Base-by-base conservation (phyloP, 129 eudicot species). In the Lactuca sativa region DNA sequence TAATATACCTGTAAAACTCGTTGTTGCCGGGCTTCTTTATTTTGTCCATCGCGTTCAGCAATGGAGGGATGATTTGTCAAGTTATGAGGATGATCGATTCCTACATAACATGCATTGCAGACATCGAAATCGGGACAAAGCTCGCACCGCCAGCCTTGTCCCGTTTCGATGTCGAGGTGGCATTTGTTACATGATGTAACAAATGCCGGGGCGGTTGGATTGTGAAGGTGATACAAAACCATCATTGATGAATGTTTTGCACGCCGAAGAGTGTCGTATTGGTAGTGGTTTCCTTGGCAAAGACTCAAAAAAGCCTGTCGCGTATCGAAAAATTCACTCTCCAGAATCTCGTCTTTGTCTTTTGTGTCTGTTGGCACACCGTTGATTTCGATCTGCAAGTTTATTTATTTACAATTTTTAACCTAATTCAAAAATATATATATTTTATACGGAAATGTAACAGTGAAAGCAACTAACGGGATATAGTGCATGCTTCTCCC, bases 201-300 rank as follows among this genome's bases (percentile, higher is more conserved):
- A 81, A 90, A 87, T 72, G 99, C 97, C 58, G 96, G 97, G 64
- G 99, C 93, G 18, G 99, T 85, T 11, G 99, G 97, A 74, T 90
- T 95, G 76, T 95, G 96, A 33, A 90, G 96, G 82, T 90, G 99
- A 77, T 95, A 87, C 56, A 95, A 87, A 38, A 95, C 93, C 99
- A 95, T 95, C 96, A 90, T 95, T 17, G 97, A 95, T n/a, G 99
- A 95, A 77, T 95, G 99, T 68, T 95, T 95, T 72, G 99, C 99
- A 65, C 96, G 95, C 15, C 97, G 95, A 14, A 90, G 86, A 30
- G 99, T 95, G 80, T 93, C 97, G 52, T 90, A 95, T 38, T 90
- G 97, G 64, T 95, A 95, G 77, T 90, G 96, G 73, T 90, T 95
- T 66, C 97, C 97, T 82, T 90, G 99, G 71, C 96, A 95, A 72